These are phyloP conservation scores for Phytomonas sp. DNA, from an alignment of 208 protist species.

Conservation along the genomic window DNA sequence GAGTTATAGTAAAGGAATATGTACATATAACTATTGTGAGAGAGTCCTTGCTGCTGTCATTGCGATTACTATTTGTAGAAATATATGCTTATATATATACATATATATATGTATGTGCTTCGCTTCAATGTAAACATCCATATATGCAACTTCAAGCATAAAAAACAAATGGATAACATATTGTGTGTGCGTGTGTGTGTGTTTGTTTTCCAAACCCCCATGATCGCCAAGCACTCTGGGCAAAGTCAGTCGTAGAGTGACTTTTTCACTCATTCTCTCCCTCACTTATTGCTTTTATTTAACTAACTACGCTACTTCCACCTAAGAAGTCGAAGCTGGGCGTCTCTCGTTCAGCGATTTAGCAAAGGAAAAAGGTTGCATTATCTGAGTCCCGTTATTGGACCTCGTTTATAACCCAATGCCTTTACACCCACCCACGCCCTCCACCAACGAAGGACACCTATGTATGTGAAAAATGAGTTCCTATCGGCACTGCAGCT, in stretches of 20 bases:
- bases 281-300: not conserved
- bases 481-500: constrained; percentile 18
- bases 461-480: not conserved
- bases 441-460: not conserved
- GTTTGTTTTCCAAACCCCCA: not conserved
- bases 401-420: not conserved
- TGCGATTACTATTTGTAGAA: not conserved
- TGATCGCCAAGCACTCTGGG: not conserved
- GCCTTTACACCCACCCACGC: not conserved
- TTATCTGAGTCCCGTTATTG: not conserved
- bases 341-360: not conserved
- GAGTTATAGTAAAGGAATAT: constrained; percentile 23
- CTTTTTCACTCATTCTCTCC: not conserved
- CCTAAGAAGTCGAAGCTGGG: not conserved
- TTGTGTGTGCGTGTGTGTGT: no score
- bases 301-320: not conserved
- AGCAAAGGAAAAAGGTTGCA: not conserved
- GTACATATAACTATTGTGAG: not conserved
- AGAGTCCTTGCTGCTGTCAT: not conserved
- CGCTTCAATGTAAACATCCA: not conserved
- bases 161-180: not conserved
- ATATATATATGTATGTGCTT: not conserved
- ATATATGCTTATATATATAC: not conserved
- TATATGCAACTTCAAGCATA: not conserved
- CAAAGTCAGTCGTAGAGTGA: not conserved